Conservation (phyloP, 768 basidiomycete genomes). For the Termitomyces sp. region DNA sequence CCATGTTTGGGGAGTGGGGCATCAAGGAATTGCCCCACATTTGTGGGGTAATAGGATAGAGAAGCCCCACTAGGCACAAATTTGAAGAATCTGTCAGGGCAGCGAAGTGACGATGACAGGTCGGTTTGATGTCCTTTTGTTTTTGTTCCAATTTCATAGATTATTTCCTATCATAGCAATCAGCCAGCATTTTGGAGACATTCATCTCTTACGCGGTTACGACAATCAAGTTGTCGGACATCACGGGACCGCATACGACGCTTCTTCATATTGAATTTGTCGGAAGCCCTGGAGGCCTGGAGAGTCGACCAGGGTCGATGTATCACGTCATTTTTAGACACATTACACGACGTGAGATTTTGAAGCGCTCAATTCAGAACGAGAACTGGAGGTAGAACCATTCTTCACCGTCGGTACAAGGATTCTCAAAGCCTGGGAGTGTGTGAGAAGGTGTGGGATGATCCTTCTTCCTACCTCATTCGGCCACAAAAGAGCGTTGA, state of each 20-base stretch:
- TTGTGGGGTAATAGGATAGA: conserved; percentile 8
- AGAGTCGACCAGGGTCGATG: background rate
- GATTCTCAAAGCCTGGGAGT: background rate
- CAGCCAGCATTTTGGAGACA: conserved; percentile 2
- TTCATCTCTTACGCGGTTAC: conserved; percentile 10
- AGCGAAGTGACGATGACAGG: background rate
- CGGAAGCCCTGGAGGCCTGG: background rate
- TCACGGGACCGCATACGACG: conserved; percentile 4
- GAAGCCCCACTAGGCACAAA: background rate
- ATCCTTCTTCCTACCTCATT: background rate
- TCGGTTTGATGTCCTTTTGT: background rate
- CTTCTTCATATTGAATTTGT: conserved; percentile 1
- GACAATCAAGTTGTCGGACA: conserved; percentile 7
- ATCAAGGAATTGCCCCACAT: conserved; percentile 8
- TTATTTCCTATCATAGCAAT: conserved; percentile 17
- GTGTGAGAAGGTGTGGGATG: conserved; percentile 8
- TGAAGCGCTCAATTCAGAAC: background rate
- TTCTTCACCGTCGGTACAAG: background rate
- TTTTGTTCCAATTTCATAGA: background rate
- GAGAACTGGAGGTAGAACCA: background rate
- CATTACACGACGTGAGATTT: background rate
- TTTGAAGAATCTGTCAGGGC: background rate
- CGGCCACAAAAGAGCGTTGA: conserved; percentile 1
- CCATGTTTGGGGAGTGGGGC: conserved; percentile 1
- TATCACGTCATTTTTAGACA: background rate